phyloP scores from a whole-genome alignment of 768 basidiomycete genomes.

The Lactifluus echinatus region DNA sequence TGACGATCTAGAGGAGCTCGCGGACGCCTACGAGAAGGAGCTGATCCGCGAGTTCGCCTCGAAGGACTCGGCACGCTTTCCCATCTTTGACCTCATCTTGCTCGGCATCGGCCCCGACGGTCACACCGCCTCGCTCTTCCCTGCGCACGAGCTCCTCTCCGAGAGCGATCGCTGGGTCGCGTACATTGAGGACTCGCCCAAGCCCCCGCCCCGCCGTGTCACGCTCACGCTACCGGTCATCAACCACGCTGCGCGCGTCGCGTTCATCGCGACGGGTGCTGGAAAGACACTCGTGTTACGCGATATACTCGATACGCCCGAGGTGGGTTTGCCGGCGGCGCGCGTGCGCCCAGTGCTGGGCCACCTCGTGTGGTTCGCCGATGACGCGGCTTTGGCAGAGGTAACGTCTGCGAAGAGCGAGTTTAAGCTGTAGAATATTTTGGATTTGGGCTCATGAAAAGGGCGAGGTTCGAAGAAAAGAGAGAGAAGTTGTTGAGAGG shows the following conservation, averaged over 20 bases:
- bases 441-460: too few relatives aligned
- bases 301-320: conserved; percentile 71
- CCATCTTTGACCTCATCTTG: conserved; percentile 93
- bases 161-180: conserved; percentile 95
- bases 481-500: background rate
- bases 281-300: conserved; percentile 71
- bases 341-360: conserved; percentile 77
- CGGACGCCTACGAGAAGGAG: conserved; percentile 71
- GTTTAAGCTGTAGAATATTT: conserved; percentile 47
- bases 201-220: conserved; percentile 83
- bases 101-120: conserved; percentile 96
- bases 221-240: conserved; percentile 90
- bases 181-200: conserved; percentile 86
- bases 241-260: conserved; percentile 81
- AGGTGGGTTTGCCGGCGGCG: conserved; percentile 72
- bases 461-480: background rate
- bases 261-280: conserved; percentile 80
- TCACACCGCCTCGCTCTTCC: conserved; percentile 98
- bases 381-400: conserved; percentile 68
- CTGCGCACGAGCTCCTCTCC: conserved; percentile 74
- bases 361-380: conserved; percentile 90
- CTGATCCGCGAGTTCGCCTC: conserved; percentile 89
- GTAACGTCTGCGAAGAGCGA: conserved; percentile 47
- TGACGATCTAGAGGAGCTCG: conserved; percentile 69
- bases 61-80: conserved; percentile 91